Evolutionary conservation across 192 early-diverging fungal genomes (phyloP).

Genomic region (Cetraspora pellucida): DNA sequence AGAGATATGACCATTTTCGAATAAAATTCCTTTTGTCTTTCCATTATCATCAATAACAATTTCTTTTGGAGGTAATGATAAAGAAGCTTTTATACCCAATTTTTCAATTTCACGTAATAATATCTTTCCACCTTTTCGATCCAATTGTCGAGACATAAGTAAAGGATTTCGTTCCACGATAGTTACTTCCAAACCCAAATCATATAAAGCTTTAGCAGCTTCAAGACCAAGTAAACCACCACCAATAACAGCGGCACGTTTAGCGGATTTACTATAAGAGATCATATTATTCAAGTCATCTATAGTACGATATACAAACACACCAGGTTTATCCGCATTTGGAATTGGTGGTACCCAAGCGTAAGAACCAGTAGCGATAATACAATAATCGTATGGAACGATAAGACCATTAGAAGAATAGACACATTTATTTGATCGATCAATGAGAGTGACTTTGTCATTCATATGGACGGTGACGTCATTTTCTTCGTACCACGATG

Average conservation of each 20-base stretch:
- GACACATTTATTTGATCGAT: constrained; percentile 46
- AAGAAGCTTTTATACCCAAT: constrained; percentile 40
- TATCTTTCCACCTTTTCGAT: constrained; percentile 53
- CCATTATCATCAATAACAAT: constrained; percentile 47
- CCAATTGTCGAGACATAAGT: constrained; percentile 61
- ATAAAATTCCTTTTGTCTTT: constrained; percentile 16
- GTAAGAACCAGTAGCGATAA: constrained; percentile 65
- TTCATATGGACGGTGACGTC: constrained; percentile 43
- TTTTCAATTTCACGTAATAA: constrained; percentile 58
- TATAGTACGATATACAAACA: constrained; percentile 72
- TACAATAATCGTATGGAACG: constrained; percentile 56
- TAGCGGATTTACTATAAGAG: constrained; percentile 40
- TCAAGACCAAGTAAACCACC: constrained; percentile 70
- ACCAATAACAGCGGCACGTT: constrained; percentile 59
- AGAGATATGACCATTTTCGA: constrained; percentile 28
- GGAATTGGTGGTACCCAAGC: constrained; percentile 60
- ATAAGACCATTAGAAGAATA: constrained; percentile 20
- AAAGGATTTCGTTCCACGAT: constrained; percentile 57
- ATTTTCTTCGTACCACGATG: constrained; percentile 57
- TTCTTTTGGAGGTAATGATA: constrained; percentile 37
- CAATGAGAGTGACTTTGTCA: constrained; percentile 49
- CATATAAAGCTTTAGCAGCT: constrained; percentile 63
- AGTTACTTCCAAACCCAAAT: constrained; percentile 53
- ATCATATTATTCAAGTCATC: constrained; percentile 61
- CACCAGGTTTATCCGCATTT: constrained; percentile 47